phyloP scores from a whole-genome alignment of 1,284 basidiomycete species.

The Ustilago bromivora region DNA sequence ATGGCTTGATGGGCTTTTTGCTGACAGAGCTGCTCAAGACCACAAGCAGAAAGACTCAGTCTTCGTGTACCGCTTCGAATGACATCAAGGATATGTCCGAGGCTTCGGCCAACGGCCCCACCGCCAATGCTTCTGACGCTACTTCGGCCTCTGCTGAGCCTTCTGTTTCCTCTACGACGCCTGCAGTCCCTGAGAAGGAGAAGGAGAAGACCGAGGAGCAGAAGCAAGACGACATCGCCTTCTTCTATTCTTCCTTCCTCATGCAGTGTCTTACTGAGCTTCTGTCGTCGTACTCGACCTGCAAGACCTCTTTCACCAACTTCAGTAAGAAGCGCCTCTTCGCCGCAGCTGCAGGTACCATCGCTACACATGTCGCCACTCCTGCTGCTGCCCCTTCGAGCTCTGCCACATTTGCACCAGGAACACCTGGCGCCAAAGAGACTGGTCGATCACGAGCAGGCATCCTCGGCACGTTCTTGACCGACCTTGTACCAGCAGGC shows the following conservation, averaged over 20 bases:
- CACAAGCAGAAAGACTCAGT: slow-evolving; percentile 19
- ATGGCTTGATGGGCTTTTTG: slow-evolving; percentile 79
- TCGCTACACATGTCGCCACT: slow-evolving; percentile 74
- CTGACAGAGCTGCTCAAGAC: slow-evolving; percentile 77
- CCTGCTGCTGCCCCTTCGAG: slow-evolving; percentile 78
- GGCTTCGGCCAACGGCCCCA: background rate
- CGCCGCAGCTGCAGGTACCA: slow-evolving; percentile 73
- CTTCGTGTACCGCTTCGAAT: slow-evolving; percentile 1
- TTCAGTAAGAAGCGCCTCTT: slow-evolving; percentile 74
- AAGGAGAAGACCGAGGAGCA: slow-evolving; percentile 35
- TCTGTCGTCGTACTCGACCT: slow-evolving; percentile 89
- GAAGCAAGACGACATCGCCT: slow-evolving; percentile 60
- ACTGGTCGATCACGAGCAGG: slow-evolving; percentile 22
- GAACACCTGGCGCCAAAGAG: slow-evolving; percentile 43
- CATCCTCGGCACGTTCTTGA: slow-evolving; percentile 61
- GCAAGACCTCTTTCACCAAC: slow-evolving; percentile 88
- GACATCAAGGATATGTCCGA: background rate
- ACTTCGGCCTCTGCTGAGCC: background rate
- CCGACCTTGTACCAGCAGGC: slow-evolving; percentile 67
- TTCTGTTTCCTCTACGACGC: background rate
- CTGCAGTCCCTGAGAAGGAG: slow-evolving; percentile 2
- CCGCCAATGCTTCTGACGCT: background rate
- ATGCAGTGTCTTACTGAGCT: slow-evolving; percentile 93
- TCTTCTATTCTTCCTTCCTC: slow-evolving; percentile 84
- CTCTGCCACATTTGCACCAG: slow-evolving; percentile 77